phyloP scores from a whole-genome alignment of 495 filamentous ascomycete genomes.

The Aspergillus incahuasiensis region DNA sequence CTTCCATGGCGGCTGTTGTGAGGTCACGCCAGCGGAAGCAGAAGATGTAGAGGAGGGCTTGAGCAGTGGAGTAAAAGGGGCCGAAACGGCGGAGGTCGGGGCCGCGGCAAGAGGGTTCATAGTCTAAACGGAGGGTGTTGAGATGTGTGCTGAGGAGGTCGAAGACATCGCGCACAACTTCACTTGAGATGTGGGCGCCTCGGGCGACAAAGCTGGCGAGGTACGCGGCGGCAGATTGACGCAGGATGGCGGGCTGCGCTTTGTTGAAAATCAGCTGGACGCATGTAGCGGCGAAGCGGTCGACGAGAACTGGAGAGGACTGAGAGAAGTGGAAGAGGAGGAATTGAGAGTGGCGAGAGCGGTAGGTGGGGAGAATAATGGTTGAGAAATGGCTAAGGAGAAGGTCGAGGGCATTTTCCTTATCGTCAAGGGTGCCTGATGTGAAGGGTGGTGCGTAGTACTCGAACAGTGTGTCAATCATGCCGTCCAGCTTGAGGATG shows the following conservation, averaged over 20 bases:
- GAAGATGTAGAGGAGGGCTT: constrained; percentile 90
- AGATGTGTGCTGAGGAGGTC: constrained; percentile 69
- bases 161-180: constrained; percentile 72
- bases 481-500: constrained; percentile 86
- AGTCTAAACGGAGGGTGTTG: constrained; percentile 56
- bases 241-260: constrained; percentile 58
- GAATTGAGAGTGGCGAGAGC: constrained; percentile 82
- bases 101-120: constrained; percentile 65
- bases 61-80: constrained; percentile 82
- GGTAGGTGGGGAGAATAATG: constrained; percentile 83
- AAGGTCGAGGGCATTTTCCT: constrained; percentile 57
- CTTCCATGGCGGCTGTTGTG: constrained; percentile 51
- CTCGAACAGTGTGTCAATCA: constrained; percentile 83
- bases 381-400: constrained; percentile 76
- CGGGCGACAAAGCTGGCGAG: constrained; percentile 89
- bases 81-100: constrained; percentile 80
- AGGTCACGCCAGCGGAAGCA: constrained; percentile 97
- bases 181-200: constrained; percentile 70
- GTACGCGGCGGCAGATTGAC: constrained; percentile 85
- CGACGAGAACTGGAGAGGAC: constrained; percentile 63
- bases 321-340: constrained; percentile 93
- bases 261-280: constrained; percentile 63
- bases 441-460: constrained; percentile 70
- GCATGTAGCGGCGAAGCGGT: constrained; percentile 75
- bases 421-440: constrained; percentile 40